These are phyloP conservation scores for Wickerhamomyces sydowiorum DNA, from an alignment of 805 yeast species.

Conservation along the genomic window DNA sequence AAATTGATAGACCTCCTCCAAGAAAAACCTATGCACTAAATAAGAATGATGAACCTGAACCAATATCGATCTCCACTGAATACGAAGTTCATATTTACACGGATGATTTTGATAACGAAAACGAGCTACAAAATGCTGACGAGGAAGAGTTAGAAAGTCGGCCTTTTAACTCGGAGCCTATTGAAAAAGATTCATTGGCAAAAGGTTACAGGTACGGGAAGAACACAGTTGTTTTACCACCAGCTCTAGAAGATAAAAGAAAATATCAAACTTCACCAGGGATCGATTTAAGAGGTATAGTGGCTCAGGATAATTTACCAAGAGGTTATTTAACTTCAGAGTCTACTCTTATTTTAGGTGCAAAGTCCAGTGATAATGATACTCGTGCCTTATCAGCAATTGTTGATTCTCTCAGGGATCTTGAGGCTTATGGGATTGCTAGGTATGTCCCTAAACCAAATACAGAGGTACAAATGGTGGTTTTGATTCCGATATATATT, in stretches of 20 bases:
- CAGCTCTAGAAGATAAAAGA: conserved; percentile 37
- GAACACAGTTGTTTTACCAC: conserved; percentile 47
- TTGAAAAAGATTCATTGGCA: conserved; percentile 37
- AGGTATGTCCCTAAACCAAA: conserved; percentile 50
- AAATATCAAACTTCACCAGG: conserved; percentile 41
- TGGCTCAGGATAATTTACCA: conserved; percentile 41
- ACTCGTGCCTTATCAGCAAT: conserved; percentile 38
- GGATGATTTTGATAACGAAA: conserved; percentile 17
- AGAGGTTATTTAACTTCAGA: conserved; percentile 57
- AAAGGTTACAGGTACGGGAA: conserved; percentile 68
- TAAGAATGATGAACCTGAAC: conserved; percentile 18
- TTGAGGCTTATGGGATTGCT: conserved; percentile 49
- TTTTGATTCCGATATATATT: conserved; percentile 43
- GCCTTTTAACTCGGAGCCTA: conserved; percentile 16
- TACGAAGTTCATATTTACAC: conserved; percentile 27
- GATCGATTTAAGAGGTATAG: conserved; percentile 61
- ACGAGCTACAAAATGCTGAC: conserved; percentile 17
- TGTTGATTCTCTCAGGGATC: conserved; percentile 45
- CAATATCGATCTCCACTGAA: conserved; percentile 18
- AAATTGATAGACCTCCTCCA: conserved; percentile 29
- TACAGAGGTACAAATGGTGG: conserved; percentile 48
- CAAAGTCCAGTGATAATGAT: conserved; percentile 31
- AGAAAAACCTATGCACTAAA: conserved; percentile 26
- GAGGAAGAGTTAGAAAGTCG: conserved; percentile 21
- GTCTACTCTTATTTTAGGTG: conserved; percentile 47